Percentiles rank a stretch among this genome's conserved stretches.
Conservation (phyloP, 1,284 basidiomycete genomes). For the Spongiforma sp. region DNA sequence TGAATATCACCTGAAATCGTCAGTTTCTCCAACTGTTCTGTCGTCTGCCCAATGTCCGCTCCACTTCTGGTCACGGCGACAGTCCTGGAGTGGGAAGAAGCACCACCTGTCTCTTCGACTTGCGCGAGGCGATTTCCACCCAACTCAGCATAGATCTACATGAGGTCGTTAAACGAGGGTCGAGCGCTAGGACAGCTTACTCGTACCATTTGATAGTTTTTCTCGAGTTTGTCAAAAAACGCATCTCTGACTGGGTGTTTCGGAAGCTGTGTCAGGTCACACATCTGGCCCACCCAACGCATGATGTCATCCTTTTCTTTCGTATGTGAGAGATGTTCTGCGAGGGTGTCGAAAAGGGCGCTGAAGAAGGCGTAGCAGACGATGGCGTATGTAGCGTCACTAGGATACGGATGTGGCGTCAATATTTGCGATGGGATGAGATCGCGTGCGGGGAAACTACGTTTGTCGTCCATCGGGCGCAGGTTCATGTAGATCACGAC, state of each 20-base stretch:
- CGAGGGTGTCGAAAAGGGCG: neutral
- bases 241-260: neutral
- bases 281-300: neutral
- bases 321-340: neutral
- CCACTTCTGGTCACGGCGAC: no score
- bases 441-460: neutral
- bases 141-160: no score
- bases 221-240: neutral
- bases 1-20: no score
- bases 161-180: no score
- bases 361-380: neutral
- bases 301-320: neutral
- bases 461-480: neutral
- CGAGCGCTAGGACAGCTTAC: no score
- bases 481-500: neutral
- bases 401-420: neutral
- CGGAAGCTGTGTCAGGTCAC: neutral
- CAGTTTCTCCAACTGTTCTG: no score
- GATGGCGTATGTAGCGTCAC: neutral
- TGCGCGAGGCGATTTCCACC: no score
- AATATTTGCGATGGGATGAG: neutral
- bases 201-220: no score
- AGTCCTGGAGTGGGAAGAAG: no score
- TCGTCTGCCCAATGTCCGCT: no score
- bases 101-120: no score